Evolutionary conservation across 306 rosid genomes (phyloP).

Genomic region (Gastrolobium bilobum): DNA sequence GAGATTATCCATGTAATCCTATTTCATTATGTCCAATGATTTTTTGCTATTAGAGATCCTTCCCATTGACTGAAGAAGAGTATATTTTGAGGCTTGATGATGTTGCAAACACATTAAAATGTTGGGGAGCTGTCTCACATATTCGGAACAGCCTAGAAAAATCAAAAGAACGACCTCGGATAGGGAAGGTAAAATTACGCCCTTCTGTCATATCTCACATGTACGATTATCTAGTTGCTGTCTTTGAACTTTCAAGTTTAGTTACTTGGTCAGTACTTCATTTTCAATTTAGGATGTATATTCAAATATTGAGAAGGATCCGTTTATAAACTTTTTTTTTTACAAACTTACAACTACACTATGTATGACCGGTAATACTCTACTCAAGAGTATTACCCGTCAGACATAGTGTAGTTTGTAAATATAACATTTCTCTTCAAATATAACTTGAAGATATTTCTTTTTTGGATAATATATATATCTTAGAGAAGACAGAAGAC

Average conservation of each 20-base stretch:
- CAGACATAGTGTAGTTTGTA: no score
- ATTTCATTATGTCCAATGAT: slow-evolving; percentile 33
- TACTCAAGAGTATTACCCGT: no score
- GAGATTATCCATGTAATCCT: slow-evolving; percentile 31
- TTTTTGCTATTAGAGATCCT: slow-evolving; percentile 73
- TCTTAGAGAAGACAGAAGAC: neutral
- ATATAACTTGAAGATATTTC: neutral
- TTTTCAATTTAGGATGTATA: neutral
- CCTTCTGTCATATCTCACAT: slow-evolving; percentile 37
- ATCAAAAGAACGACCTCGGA: slow-evolving; percentile 90
- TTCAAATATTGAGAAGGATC: no score
- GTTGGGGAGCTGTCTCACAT: slow-evolving; percentile 99
- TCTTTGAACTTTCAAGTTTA: slow-evolving; percentile 18
- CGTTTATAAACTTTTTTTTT: no score
- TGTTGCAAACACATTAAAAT: slow-evolving; percentile 85
- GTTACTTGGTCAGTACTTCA: neutral
- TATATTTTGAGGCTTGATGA: slow-evolving; percentile 93
- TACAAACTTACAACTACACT: no score
- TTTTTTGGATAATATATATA: neutral
- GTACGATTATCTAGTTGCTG: neutral
- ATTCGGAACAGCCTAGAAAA: slow-evolving; percentile 87
- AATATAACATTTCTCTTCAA: no score
- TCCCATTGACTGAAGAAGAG: slow-evolving; percentile 97
- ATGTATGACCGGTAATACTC: no score
- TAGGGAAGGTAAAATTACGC: slow-evolving; percentile 78